Evolutionary conservation across 306 rosid species (phyloP), one percentile per base, ranked within the genome.

Genomic region (Cajanus cajan): DNA sequence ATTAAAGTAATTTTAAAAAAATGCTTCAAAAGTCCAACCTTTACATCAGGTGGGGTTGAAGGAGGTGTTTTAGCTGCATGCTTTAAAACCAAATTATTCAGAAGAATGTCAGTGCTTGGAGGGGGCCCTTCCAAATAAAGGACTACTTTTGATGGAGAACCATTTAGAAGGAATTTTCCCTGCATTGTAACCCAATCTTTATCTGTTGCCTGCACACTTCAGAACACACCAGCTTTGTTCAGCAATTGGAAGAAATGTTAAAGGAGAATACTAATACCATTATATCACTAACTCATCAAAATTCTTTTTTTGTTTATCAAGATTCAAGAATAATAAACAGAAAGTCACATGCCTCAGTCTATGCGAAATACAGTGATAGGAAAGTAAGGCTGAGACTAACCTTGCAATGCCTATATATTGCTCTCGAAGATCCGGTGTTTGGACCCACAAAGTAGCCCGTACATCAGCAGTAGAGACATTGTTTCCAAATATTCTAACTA

Each of bases 111-210:
- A 0, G 90, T 90, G 66, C 97, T 97, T 0, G 97, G 73, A 11
- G 94, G 90, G 10, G 99, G 99, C 12, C 99, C 99, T 83, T 95
- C 99, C 18, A 95, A 63, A 78, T 91, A 95, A 78, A 95, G 28
- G n/a, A 91, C 89, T n/a, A 89, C 97, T 86, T 79, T 90, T 19
- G 97, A 87, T 10, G 94, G 88, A 22, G 97, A 87, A 61, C 92
- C 94, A 73, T 95, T 95, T 54, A 95, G 86, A 52, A 95, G 99
- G 87, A 95, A 95, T 67, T 93, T 95, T 68, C 99, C 99, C 81
- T 89, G 90, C 84, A 93, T 68, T 63, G 85, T 89, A 54, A 85
- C 82, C 99, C 99, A 95, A 77, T 93, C 92, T 84, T 93, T 90
- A 84, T 95, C 97, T 52, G 97, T 92, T 82, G 98, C 97, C 96